Base-by-base conservation (phyloP, 495 filamentous ascomycete genomes). In the Neurospora sp. region DNA sequence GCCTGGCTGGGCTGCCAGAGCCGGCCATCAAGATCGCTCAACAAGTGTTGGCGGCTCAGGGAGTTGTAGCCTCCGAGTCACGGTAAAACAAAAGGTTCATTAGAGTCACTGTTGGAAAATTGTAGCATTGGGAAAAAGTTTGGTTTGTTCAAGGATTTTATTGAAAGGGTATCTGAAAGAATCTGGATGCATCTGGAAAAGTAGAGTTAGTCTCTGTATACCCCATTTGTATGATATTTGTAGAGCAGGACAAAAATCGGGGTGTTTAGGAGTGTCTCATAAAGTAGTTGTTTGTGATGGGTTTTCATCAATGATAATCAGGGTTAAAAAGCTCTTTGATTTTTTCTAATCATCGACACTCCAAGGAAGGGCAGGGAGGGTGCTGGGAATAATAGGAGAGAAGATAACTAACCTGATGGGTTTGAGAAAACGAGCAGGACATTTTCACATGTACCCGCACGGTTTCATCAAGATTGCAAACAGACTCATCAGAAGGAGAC, bases 1-100 rank as follows among this genome's bases (percentile, higher is more conserved):
- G 89, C 70, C 80, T 99, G 73, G 96, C 96, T 14, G 94, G 94
- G 76, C 76, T 94, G 69, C 91, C 91, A 5, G 86, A 85, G 70
- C 81, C 84, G 42, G 88, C 88, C 2, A 86, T 93, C 48, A 82
- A 81, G 27, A 79, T 90, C 70, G 91, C 91, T 5, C 78, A 77
- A 72, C 74, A 80, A 69, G 77, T 86, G 4, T 74, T 88, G 70
- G 80, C 76, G 71, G 35, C 45, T 17, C 74, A 70, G 40, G 76
- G 69, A 44, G 73, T 73, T 31, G 69, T 74, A 72, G 65, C 53
- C 5, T 65, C 12, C 27, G 27, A 65, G 53, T 65, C 14, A 65
- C 27, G 3, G 27, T 31, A 8, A 35, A 20, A 20, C 42, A 45
- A 65, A 27, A 17, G 2, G 22, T 14, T 8, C 20, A 31, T 70